These are phyloP conservation scores for Sporisorium sorghi DNA, from an alignment of 1,284 basidiomycete genomes.

Conservation along the genomic window DNA sequence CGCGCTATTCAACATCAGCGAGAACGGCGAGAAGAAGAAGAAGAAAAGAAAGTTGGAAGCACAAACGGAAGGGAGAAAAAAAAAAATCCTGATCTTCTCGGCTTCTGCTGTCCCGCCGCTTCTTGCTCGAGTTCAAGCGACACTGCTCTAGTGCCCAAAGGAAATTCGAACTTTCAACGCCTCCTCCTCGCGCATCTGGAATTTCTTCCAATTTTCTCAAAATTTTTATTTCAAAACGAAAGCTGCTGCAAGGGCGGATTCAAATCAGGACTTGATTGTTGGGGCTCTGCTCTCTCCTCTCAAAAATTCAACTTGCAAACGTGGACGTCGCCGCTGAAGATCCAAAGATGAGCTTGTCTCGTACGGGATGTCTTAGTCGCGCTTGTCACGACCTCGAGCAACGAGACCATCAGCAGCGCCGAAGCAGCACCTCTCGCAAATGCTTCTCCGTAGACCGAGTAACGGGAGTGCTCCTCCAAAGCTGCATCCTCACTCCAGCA, in stretches of 20 bases:
- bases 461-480: too few relatives aligned
- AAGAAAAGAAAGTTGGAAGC: slow-evolving; percentile 13
- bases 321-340: too few relatives aligned
- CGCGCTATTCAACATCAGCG: background rate
- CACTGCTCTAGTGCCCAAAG: slow-evolving; percentile 14
- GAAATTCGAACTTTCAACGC: slow-evolving; percentile 38
- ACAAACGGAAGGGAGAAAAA: slow-evolving; percentile 4
- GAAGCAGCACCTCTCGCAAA: too few relatives aligned
- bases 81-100: slow-evolving; percentile 12
- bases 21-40: background rate
- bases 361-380: too few relatives aligned
- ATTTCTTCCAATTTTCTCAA: slow-evolving; percentile 25
- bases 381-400: too few relatives aligned
- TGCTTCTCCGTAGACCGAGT: too few relatives aligned
- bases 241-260: background rate
- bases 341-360: too few relatives aligned
- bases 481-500: too few relatives aligned
- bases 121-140: background rate
- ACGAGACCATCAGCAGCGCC: too few relatives aligned
- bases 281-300: too few relatives aligned
- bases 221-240: slow-evolving; percentile 9
- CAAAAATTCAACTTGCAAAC: too few relatives aligned
- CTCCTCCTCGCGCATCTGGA: background rate
- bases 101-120: slow-evolving; percentile 5
- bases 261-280: background rate